phyloP scores from a whole-genome alignment of 2,329 filamentous ascomycete genomes.

The Amesomyces nigricolor region DNA sequence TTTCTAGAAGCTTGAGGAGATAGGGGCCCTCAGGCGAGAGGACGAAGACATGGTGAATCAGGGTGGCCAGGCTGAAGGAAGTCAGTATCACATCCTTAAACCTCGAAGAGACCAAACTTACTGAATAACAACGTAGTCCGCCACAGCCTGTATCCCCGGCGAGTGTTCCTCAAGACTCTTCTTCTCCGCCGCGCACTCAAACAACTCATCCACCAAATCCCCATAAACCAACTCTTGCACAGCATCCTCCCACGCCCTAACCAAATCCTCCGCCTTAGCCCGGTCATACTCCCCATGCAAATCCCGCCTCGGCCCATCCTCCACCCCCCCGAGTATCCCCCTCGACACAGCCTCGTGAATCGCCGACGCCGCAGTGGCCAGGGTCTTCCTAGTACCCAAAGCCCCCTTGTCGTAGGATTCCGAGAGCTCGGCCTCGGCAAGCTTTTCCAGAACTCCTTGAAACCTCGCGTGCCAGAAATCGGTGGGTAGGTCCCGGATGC shows the following conservation, averaged over 20 bases:
- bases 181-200: slow-evolving; percentile 54
- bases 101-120: too few species aligned
- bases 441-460: slow-evolving; percentile 52
- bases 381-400: slow-evolving; percentile 66
- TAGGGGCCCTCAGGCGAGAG: slow-evolving; percentile 71
- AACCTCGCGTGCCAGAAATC: slow-evolving; percentile 63
- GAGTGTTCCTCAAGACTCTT: slow-evolving; percentile 60
- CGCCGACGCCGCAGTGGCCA: slow-evolving; percentile 65
- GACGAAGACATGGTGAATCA: slow-evolving; percentile 68
- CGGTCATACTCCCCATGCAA: slow-evolving; percentile 48
- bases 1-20: slow-evolving; percentile 64
- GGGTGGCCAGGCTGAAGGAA: slow-evolving; percentile 56
- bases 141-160: slow-evolving; percentile 55
- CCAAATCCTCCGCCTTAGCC: slow-evolving; percentile 53
- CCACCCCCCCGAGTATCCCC: slow-evolving; percentile 59
- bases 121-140: slow-evolving; percentile 65
- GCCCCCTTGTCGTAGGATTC: slow-evolving; percentile 78
- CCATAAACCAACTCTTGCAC: slow-evolving; percentile 64
- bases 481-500: slow-evolving; percentile 54
- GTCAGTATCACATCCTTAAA: too few species aligned
- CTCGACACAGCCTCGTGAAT: slow-evolving; percentile 64
- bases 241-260: slow-evolving; percentile 60
- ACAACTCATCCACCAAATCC: slow-evolving; percentile 58
- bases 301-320: slow-evolving; percentile 24
- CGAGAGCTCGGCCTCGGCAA: slow-evolving; percentile 64